Evolutionary conservation across 2,329 filamentous ascomycete genomes (phyloP), one percentile per base, ranked within the genome.

Genomic region (Phaeosphaeriaceae sp.): DNA sequence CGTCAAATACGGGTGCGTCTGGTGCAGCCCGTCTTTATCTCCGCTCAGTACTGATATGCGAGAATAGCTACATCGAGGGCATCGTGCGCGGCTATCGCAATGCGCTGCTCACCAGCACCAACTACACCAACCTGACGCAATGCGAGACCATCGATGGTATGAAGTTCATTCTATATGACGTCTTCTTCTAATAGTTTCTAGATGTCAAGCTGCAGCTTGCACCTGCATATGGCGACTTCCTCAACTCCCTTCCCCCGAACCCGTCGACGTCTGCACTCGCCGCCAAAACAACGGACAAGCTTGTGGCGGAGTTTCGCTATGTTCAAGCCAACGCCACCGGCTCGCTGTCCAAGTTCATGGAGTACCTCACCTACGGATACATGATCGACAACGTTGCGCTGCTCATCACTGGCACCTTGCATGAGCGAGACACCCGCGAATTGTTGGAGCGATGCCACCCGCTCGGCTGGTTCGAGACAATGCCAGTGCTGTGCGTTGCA

Each of bases 351-450:
- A 93, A 92, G 76, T 99, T 99, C 79, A 93, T 99, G 87, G 93
- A 98, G 79, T 99, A 97, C 80, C 84, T 99, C 61, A 99, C 95
- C 1, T 99, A 99, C 78, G 94, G 93, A 62, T 99, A 99, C 85
- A 99, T 99, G 95, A 99, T 99, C 80, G 95, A 99, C 82, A 99
- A 99, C 73, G 93, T 99, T 53, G 95, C 96, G 41, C 89, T 99
- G 42, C 88, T 99, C 73, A 99, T 99, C 79, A 99, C 95, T 21
- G 95, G 95, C 62, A 99, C 95, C 13, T 86, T 99, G 27, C 95
- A 99, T 81, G 96, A 99, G 82, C 88, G 95, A 76, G 95, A 99
- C 78, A 99, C 95, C 3, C 89, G 93, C 59, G 95, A 99, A 81
- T 86, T 99, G 62, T 83, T 99, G 53, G 95, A 98, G 75, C 86